phyloP scores from a whole-genome alignment of 805 yeast species.

The Zygotorulaspora sp. region DNA sequence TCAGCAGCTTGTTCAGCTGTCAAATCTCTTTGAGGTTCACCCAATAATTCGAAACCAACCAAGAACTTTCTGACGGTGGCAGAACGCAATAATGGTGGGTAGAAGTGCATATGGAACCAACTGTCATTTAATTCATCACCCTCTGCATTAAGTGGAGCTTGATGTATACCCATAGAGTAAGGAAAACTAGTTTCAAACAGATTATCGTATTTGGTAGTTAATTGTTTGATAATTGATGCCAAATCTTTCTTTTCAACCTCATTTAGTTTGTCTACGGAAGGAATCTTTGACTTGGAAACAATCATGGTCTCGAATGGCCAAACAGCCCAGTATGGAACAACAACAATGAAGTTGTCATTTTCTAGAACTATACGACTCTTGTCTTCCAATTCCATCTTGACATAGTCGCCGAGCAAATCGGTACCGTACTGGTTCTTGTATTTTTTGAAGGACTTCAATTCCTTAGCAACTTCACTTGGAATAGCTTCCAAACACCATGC shows the following conservation, averaged over 20 bases:
- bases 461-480: constrained; percentile 63
- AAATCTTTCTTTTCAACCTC: constrained; percentile 48
- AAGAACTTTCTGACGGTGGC: constrained; percentile 72
- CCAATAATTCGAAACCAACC: constrained; percentile 67
- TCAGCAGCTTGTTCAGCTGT: constrained; percentile 33
- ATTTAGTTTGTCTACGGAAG: constrained; percentile 46
- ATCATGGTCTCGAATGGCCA: constrained; percentile 78
- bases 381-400: constrained; percentile 48
- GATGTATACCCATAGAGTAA: constrained; percentile 79
- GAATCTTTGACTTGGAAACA: constrained; percentile 50
- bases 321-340: constrained; percentile 78
- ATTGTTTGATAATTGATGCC: constrained; percentile 47
- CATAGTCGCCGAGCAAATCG: constrained; percentile 61
- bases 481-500: constrained; percentile 67
- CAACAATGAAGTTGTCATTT: constrained; percentile 59
- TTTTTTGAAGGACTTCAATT: constrained; percentile 46
- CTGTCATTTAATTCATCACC: constrained; percentile 43
- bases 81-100: constrained; percentile 69
- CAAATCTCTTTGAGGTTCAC: constrained; percentile 55
- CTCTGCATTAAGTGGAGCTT: constrained; percentile 53
- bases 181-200: constrained; percentile 67
- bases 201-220: constrained; percentile 67
- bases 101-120: constrained; percentile 72
- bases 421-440: constrained; percentile 43
- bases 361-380: constrained; percentile 50